Evolutionary conservation across 2,329 filamentous ascomycete species (phyloP).

Genomic region (Penicillium sumatraense): DNA sequence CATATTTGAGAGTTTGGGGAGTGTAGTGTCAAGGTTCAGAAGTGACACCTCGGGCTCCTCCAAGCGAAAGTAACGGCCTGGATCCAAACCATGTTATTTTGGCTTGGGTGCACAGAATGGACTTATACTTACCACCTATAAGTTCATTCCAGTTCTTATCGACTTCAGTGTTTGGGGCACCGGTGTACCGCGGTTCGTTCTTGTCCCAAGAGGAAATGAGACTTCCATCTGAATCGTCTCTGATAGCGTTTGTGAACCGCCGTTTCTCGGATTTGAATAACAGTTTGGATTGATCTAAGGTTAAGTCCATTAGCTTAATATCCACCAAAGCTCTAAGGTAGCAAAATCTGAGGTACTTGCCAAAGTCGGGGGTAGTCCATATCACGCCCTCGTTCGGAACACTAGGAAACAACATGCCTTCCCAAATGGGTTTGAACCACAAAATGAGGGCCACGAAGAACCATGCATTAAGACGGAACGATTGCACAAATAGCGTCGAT

Average conservation of each 20-base stretch:
- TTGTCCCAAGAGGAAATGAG: not conserved
- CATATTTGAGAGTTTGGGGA: not conserved
- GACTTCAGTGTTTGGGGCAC: not conserved
- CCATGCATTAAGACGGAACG: not conserved
- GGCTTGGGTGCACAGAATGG: not conserved
- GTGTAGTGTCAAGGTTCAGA: not conserved
- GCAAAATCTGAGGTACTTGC: not conserved
- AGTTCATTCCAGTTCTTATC: slow-evolving; percentile 3
- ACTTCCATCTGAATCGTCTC: not conserved
- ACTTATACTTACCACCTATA: not conserved
- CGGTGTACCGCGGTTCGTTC: not conserved
- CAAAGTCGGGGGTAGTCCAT: not conserved
- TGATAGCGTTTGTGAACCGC: not conserved
- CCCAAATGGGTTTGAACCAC: not conserved
- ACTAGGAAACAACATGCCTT: not conserved
- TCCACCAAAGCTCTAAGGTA: not conserved
- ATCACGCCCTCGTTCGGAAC: not conserved
- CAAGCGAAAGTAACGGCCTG: slow-evolving; percentile 6
- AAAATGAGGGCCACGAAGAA: not conserved
- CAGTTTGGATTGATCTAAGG: not conserved
- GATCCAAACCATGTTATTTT: not conserved
- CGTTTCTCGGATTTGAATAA: not conserved
- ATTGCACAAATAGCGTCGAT: not conserved
- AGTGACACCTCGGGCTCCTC: slow-evolving; percentile 2
- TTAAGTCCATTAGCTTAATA: not conserved